Percentiles rank a stretch among this genome's conserved stretches.
Evolutionary conservation across 306 rosid species (phyloP).

Genomic region (Quercus ilex): DNA sequence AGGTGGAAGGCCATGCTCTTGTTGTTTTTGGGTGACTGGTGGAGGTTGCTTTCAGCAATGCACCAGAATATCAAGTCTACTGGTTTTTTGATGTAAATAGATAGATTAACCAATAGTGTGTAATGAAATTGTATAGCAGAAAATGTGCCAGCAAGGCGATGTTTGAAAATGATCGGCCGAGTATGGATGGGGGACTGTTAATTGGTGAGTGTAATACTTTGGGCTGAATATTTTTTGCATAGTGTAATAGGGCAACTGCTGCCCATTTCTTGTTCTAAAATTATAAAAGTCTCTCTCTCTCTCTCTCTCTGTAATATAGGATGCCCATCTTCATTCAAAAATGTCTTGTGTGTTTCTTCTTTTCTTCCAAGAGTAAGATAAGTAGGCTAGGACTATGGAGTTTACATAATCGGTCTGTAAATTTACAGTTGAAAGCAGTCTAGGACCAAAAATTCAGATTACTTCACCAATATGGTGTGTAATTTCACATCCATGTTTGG

Average conservation of each 20-base stretch:
- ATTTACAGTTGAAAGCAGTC: no score
- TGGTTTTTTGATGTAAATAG: slow-evolving; percentile 51
- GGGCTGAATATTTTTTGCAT: slow-evolving; percentile 40
- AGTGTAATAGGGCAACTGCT: slow-evolving; percentile 42
- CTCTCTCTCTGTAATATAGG: no score
- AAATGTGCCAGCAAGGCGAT: slow-evolving; percentile 34
- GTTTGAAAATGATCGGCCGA: slow-evolving; percentile 30
- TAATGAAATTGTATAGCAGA: slow-evolving; percentile 64
- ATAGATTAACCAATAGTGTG: slow-evolving; percentile 48
- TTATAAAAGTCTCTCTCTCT: not conserved
- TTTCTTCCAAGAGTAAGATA: no score
- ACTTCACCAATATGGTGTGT: no score
- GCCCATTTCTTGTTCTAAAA: slow-evolving; percentile 22
- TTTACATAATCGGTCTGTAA: no score
- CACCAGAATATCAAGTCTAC: slow-evolving; percentile 25
- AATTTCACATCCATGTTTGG: no score
- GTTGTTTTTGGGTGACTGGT: slow-evolving; percentile 37
- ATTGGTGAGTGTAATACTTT: slow-evolving; percentile 36
- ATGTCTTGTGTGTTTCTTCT: no score
- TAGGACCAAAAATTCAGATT: no score
- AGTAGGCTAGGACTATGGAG: no score
- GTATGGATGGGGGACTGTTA: slow-evolving; percentile 30
- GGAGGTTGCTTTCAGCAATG: slow-evolving; percentile 31
- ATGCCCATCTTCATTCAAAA: no score
- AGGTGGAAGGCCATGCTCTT: slow-evolving; percentile 21